Base-by-base conservation (phyloP, 371 early-diverging fungal genomes). In the Blakeslea trispora region DNA sequence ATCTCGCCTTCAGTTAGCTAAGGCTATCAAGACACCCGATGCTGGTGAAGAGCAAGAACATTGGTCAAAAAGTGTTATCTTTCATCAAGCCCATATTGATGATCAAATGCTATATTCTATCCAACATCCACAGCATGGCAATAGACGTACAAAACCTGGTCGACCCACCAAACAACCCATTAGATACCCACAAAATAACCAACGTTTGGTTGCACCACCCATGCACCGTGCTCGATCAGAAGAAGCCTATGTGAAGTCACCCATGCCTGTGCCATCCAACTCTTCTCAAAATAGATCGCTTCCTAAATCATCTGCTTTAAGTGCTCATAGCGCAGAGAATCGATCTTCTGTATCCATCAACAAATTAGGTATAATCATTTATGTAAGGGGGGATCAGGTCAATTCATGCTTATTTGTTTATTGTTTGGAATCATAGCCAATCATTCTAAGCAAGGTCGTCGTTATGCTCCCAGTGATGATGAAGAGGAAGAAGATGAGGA, bases 21-120 rank as follows among this genome's bases (percentile, higher is more conserved):
- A 72, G 51, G 78, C 78, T 23, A 77, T 77, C 41, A 77, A 77
- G 42, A 74, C 78, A 11, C 74, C 78, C 22, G 78, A 77, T 55
- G 63, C 59, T 14, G 71, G 53, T n/a, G 73, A 69, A 46, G 23
- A 65, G 6, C 57, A 59, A 23, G 77, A 76, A 43, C 69, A 71
- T 37, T 76, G 77, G 77, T 48, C 60, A 32, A 72, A 71, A 24
- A 76, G 77, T 59, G 60, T 76, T n/a, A 76, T 76, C 42, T 76
- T 76, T 39, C 71, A 77, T 50, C 78, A 77, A 55, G 40, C 78
- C 19, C 78, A 77, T 53, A 68, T 77, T 47, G 59, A 70, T 37
- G 37, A 57, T 11, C 49, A 61, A 23, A 75, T 75, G 75, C 57
- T 64, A 43, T 48, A 69, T 11, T 58, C 64, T 13, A 69, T 71